Percentiles rank a stretch among this genome's conserved stretches.
These are phyloP conservation scores for Sarcomyxa edulis DNA, from an alignment of 768 basidiomycete species.

Conservation along the genomic window DNA sequence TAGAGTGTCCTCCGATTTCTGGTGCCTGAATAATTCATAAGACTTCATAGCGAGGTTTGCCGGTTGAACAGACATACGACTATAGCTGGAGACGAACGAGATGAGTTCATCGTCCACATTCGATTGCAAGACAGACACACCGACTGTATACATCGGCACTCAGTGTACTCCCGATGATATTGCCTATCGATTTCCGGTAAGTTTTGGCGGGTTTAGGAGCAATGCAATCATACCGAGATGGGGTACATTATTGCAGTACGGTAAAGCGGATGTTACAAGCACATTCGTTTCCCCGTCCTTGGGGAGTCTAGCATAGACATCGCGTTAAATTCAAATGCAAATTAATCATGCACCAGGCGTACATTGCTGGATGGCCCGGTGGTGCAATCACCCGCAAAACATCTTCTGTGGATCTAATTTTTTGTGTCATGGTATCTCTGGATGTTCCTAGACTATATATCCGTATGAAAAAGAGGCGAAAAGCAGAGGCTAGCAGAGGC, in stretches of 20 bases:
- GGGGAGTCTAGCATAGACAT: constrained; percentile 42
- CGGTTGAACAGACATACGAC: constrained; percentile 54
- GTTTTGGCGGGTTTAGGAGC: constrained; percentile 6
- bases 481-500: too few species aligned
- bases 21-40: constrained; percentile 37
- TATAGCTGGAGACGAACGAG: constrained; percentile 40
- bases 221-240: constrained; percentile 73
- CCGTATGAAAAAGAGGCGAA: too few species aligned
- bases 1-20: constrained; percentile 88
- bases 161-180: constrained; percentile 92
- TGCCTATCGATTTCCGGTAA: constrained; percentile 39
- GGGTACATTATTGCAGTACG: constrained; percentile 96
- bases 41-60: neutral
- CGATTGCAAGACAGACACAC: constrained; percentile 39
- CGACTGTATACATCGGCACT: constrained; percentile 97
- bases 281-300: constrained; percentile 84
- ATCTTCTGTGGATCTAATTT: constrained; percentile 44
- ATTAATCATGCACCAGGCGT: constrained; percentile 16
- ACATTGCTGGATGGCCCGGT: constrained; percentile 50
- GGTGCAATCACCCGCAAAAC: constrained; percentile 45
- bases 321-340: constrained; percentile 9
- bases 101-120: too few species aligned
- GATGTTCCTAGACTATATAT: too few species aligned
- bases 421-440: constrained; percentile 49
- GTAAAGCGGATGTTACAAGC: constrained; percentile 91